These are phyloP conservation scores for Chrysoporthe cubensis DNA, from an alignment of 2,329 filamentous ascomycete genomes.

Conservation along the genomic window DNA sequence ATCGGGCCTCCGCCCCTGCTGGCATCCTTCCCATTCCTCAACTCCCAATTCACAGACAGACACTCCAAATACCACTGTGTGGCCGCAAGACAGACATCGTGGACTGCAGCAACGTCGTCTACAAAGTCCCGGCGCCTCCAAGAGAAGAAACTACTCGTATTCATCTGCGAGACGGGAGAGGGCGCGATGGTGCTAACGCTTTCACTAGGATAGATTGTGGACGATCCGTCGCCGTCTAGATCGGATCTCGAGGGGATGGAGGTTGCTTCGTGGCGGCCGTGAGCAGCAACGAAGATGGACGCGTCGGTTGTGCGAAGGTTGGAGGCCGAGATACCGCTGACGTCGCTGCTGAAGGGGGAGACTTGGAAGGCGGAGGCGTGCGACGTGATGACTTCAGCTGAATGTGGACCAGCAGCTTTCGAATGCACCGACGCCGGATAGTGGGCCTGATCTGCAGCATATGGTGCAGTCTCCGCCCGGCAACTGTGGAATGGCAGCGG, in stretches of 20 bases:
- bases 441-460: no score
- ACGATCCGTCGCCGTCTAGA: background rate
- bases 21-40: constrained; percentile 26
- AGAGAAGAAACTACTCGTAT: background rate
- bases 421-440: no score
- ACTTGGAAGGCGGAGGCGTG: background rate
- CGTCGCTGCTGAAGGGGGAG: background rate
- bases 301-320: background rate
- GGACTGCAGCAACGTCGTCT: constrained; percentile 26
- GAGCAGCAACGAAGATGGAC: no score
- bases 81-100: constrained; percentile 33
- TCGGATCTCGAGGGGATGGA: background rate
- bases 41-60: constrained; percentile 30
- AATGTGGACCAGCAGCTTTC: background rate
- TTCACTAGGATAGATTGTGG: constrained; percentile 15
- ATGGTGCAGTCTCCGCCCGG: no score
- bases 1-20: background rate
- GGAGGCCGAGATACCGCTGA: background rate
- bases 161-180: background rate
- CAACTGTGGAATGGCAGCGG: background rate
- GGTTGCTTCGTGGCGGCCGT: background rate
- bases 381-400: background rate
- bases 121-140: background rate
- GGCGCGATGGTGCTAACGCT: constrained; percentile 7
- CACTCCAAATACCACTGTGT: constrained; percentile 32